Evolutionary conservation across 768 basidiomycete genomes (phyloP).

Genomic region (Agaricus bisporus): DNA sequence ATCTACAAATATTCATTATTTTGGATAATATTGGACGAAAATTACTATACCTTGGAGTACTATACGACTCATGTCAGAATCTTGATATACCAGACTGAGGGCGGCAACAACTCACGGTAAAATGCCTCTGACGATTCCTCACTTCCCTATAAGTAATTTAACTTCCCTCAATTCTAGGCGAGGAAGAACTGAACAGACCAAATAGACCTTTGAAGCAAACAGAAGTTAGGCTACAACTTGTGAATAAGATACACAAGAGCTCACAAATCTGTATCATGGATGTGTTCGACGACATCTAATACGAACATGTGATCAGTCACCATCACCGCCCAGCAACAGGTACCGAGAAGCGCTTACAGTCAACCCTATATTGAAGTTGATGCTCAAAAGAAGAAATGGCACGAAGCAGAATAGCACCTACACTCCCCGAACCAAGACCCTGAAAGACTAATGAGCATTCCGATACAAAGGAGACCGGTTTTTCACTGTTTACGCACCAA

Average conservation of each 20-base stretch:
- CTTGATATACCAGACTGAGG: not conserved
- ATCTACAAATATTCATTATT: slow-evolving; percentile 35
- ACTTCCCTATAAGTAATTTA: slow-evolving; percentile 64
- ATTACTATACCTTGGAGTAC: slow-evolving; percentile 69
- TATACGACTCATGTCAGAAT: slow-evolving; percentile 17
- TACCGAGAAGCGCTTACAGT: slow-evolving; percentile 43
- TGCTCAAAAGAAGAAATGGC: slow-evolving; percentile 3
- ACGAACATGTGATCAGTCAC: not conserved
- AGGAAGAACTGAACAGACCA: slow-evolving; percentile 47
- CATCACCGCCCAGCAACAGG: not conserved
- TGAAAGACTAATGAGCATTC: slow-evolving; percentile 16
- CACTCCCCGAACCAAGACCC: slow-evolving; percentile 72
- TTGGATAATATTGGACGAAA: slow-evolving; percentile 6
- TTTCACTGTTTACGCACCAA: slow-evolving; percentile 22
- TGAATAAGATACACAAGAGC: slow-evolving; percentile 18
- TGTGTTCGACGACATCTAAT: slow-evolving; percentile 68
- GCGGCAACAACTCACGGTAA: slow-evolving; percentile 52
- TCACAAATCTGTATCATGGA: slow-evolving; percentile 74
- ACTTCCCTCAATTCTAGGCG: not conserved
- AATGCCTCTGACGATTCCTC: slow-evolving; percentile 75
- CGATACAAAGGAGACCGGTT: not conserved
- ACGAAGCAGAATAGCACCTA: slow-evolving; percentile 29
- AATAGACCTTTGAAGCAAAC: slow-evolving; percentile 55
- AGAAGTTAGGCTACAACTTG: not conserved
- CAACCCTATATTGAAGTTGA: slow-evolving; percentile 40